Percentiles rank a stretch among this genome's conserved stretches.
Evolutionary conservation across 140 eudicot species (phyloP).

Genomic region (Anethum foeniculum): DNA sequence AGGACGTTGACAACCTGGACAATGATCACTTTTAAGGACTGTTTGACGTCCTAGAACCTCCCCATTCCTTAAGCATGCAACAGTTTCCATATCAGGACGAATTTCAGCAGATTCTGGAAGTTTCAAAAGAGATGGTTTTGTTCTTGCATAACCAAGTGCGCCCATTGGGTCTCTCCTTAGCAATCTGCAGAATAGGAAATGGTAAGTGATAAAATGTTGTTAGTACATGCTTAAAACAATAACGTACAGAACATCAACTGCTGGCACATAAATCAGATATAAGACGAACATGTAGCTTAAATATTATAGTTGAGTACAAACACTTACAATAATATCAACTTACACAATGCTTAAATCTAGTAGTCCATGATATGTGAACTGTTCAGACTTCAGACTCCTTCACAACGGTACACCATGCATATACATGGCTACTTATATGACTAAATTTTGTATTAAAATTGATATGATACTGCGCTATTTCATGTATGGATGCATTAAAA

Average conservation of each 20-base stretch:
- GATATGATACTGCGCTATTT: not conserved
- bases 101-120: slow-evolving; percentile 43
- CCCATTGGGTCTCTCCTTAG: slow-evolving; percentile 98
- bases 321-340: not conserved
- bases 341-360: not conserved
- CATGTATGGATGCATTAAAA: not conserved
- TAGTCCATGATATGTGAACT: not conserved
- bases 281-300: not conserved
- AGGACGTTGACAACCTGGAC: slow-evolving; percentile 90
- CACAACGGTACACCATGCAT: not conserved
- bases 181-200: slow-evolving; percentile 43
- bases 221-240: not conserved
- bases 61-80: slow-evolving; percentile 76
- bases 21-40: slow-evolving; percentile 90
- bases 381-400: not conserved
- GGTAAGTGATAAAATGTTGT: not conserved
- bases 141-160: slow-evolving; percentile 78
- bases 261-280: not conserved
- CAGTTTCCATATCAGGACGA: slow-evolving; percentile 85
- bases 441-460: not conserved
- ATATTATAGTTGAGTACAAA: not conserved
- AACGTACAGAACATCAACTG: not conserved
- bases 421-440: not conserved
- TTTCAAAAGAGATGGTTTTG: slow-evolving; percentile 26
- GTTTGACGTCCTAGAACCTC: slow-evolving; percentile 97